Percentiles rank a stretch among this genome's conserved stretches.
phyloP scores from a whole-genome alignment of 768 basidiomycete genomes.

The Tricholoma hemisulphureum region DNA sequence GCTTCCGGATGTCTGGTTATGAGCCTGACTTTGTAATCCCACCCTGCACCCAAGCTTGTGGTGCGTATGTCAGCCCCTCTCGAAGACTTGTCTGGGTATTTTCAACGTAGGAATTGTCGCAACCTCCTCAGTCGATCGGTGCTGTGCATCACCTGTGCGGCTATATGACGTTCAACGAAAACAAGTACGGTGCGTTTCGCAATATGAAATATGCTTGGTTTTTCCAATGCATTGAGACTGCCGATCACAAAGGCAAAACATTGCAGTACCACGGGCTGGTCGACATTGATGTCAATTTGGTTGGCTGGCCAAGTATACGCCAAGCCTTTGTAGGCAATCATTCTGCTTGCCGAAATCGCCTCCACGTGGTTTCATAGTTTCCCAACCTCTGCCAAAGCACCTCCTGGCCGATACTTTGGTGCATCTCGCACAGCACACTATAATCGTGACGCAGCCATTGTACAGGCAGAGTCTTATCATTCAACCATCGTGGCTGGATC shows the following conservation, averaged over 20 bases:
- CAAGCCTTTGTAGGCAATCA: not conserved
- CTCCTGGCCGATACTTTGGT: not conserved
- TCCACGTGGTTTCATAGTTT: not conserved
- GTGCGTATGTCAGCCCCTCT: not conserved
- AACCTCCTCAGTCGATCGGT: slow-evolving; percentile 4
- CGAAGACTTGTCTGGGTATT: not conserved
- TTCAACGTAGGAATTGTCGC: not conserved
- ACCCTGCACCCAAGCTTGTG: too few species aligned
- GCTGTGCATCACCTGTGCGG: slow-evolving; percentile 14
- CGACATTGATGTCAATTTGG: not conserved
- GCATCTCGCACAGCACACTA: too few species aligned
- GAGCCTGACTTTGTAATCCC: too few species aligned
- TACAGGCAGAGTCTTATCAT: not conserved
- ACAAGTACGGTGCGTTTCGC: slow-evolving; percentile 14
- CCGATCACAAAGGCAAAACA: too few species aligned
- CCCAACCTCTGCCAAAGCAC: not conserved
- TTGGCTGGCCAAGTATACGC: not conserved
- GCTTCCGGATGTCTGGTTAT: too few species aligned
- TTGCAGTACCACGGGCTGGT: not conserved
- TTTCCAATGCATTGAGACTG: slow-evolving; percentile 13
- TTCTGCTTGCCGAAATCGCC: not conserved
- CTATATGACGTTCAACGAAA: slow-evolving; percentile 15
- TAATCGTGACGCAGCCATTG: too few species aligned
- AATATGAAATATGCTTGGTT: slow-evolving; percentile 13
- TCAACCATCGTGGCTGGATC: not conserved